Conservation (phyloP, 176 grass and related monocot species). For the Oryza nivara region DNA sequence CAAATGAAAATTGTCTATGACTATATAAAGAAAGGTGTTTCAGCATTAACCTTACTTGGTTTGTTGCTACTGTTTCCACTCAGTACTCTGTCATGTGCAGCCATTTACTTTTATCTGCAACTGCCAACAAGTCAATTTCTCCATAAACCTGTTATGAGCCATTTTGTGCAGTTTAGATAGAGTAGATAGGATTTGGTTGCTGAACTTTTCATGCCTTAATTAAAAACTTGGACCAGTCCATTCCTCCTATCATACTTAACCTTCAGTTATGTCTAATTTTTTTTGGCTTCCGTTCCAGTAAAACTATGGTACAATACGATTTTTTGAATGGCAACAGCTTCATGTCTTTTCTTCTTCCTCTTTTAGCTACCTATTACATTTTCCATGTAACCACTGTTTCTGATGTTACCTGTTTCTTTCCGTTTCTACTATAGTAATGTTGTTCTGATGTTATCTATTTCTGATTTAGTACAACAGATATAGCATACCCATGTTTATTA, state of each 20-base stretch:
- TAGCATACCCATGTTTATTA: background rate
- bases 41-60: background rate
- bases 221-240: background rate
- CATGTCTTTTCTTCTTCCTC: background rate
- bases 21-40: constrained; percentile 8
- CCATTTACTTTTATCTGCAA: constrained; percentile 4
- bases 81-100: background rate
- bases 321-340: constrained; percentile 16
- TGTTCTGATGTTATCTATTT: constrained; percentile 20
- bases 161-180: background rate
- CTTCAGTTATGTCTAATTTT: background rate
- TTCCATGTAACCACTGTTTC: background rate
- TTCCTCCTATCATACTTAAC: background rate
- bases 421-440: background rate
- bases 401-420: background rate
- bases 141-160: background rate
- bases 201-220: too few relatives aligned
- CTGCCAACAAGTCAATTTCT: constrained; percentile 1
- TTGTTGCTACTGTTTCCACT: constrained; percentile 6
- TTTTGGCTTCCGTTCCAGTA: background rate
- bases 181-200: background rate
- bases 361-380: constrained; percentile 14
- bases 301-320: background rate
- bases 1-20: constrained; percentile 9
- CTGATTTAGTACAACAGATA: constrained; percentile 7